Base-by-base conservation (phyloP, 2,329 filamentous ascomycete species). In the Colletotrichum cuscutae region DNA sequence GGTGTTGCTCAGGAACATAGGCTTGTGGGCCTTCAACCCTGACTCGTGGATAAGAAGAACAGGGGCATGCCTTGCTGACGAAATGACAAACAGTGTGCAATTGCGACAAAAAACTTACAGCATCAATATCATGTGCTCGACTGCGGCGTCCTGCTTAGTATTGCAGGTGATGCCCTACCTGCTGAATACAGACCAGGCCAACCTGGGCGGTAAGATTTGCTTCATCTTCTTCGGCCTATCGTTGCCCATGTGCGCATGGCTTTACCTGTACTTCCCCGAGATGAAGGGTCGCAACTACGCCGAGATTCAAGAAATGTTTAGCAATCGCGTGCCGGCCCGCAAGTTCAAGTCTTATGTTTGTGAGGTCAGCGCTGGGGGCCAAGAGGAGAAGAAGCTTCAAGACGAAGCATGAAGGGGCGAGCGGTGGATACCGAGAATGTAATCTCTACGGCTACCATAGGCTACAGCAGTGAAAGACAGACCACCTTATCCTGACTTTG, bases 11-110 rank as follows among this genome's bases (percentile, higher is more conserved):
- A 59, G 42, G 53, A n/a, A 59, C 9, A 26, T 19, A 22, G 60
- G 49, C 66, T 52, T 65, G 60, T 73, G 66, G 71, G 71, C 56
- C 61, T 13, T 12, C n/a, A 30, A 60, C 91, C 88, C 66, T 91
- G 87, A 86, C 64, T 89, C 92, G 4, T 88, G 91, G 78, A 83
- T 81, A 80, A 81, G 32, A 28, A 26, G 28, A 3, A 91, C 91
- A 58, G 88, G 88, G 60, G 91, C 90, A 9, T 92, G 88, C 86
- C 88, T 90, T 81, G 90, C 92, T 76, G 92, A 92, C 67, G 89
- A 87, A 76, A 90, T 92, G 80, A 0, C 82, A 90, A 66, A 86
- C 92, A 78, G 76, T 53, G 72, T 78, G 11, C 75, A 76, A 69
- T 76, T 81, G 28, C 75, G 79, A 5, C 79, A 80, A 72, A 81